These are phyloP conservation scores for Aspergillus incahuasiensis DNA, from an alignment of 495 filamentous ascomycete genomes.

Conservation along the genomic window DNA sequence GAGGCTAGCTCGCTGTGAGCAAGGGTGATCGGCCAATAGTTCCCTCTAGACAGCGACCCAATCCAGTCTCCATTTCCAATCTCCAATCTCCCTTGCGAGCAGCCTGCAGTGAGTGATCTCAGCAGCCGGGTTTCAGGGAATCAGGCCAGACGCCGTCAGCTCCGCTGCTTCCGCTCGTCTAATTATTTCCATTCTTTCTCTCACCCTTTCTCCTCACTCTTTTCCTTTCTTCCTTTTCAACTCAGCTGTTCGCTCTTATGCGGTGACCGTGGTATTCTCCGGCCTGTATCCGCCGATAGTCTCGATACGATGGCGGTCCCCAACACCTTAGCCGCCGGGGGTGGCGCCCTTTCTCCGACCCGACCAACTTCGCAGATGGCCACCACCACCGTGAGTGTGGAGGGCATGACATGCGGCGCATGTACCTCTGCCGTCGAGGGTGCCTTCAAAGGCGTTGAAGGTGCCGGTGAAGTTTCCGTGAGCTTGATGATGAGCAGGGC, in stretches of 20 bases:
- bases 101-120: background rate
- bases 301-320: constrained; percentile 12
- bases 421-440: constrained; percentile 84
- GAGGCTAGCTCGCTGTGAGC: background rate
- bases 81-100: background rate
- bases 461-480: constrained; percentile 78
- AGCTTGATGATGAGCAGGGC: constrained; percentile 91
- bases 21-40: background rate
- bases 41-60: background rate
- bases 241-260: constrained; percentile 21
- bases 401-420: constrained; percentile 92
- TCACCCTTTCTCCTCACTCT: background rate
- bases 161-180: constrained; percentile 7
- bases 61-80: too few relatives aligned
- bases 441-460: constrained; percentile 75
- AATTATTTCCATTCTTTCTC: background rate
- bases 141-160: background rate
- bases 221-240: background rate
- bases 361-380: constrained; percentile 58
- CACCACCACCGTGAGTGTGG: constrained; percentile 84
- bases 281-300: constrained; percentile 7
- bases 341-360: constrained; percentile 10
- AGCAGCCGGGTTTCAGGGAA: background rate
- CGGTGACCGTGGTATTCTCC: constrained; percentile 19
- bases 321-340: constrained; percentile 18